Conservation (phyloP, 2,329 filamentous ascomycete species). For the Ceratocystis ficicola region DNA sequence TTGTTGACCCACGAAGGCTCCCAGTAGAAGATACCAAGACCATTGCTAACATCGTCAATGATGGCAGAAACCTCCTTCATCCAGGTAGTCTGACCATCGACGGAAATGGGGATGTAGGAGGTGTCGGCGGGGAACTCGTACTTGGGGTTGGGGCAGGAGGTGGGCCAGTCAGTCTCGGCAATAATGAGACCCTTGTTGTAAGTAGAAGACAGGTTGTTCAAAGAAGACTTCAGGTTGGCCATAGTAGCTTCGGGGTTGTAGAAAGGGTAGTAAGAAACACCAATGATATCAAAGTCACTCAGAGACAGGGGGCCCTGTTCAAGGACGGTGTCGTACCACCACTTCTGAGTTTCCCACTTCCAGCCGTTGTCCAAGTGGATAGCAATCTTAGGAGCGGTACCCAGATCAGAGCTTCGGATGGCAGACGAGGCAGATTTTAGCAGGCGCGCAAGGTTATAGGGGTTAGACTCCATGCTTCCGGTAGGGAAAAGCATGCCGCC, state of each 20-base stretch:
- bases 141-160: conserved; percentile 46
- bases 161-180: conserved; percentile 60
- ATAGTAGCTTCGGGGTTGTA: conserved; percentile 50
- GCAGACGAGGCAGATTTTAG: conserved; percentile 52
- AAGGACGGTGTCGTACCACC: conserved; percentile 50
- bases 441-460: conserved; percentile 49
- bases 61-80: conserved; percentile 47
- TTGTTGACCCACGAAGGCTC: conserved; percentile 61
- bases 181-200: conserved; percentile 58
- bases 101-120: conserved; percentile 47
- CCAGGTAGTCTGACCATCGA: conserved; percentile 50
- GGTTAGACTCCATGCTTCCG: conserved; percentile 40
- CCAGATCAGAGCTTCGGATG: conserved; percentile 49
- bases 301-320: conserved; percentile 36
- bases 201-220: conserved; percentile 46
- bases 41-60: conserved; percentile 41
- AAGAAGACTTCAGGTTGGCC: conserved; percentile 40
- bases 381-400: conserved; percentile 53
- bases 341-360: conserved; percentile 54
- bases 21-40: conserved; percentile 58
- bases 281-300: conserved; percentile 57
- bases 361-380: conserved; percentile 67
- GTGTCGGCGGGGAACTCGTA: conserved; percentile 51
- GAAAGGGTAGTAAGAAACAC: conserved; percentile 63
- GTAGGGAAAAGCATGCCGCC: conserved; percentile 54